Conservation (phyloP, 2,329 filamentous ascomycete species). For the Fusarium caatingaense region DNA sequence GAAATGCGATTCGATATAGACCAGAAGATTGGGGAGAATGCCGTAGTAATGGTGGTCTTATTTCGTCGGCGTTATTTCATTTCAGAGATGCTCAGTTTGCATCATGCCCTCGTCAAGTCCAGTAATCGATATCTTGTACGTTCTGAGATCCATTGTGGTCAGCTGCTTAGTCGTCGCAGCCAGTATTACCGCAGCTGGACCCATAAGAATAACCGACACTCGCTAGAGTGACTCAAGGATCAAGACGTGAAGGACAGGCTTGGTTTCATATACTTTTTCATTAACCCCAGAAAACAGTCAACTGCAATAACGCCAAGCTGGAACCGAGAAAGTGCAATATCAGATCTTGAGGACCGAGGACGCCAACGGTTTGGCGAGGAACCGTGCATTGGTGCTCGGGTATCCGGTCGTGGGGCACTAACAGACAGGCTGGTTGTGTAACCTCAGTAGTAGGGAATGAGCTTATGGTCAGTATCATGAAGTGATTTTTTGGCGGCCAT, state of each 20-base stretch:
- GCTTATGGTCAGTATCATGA: background rate
- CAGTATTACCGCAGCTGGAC: background rate
- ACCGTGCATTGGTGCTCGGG: background rate
- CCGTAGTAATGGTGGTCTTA: slow-evolving; percentile 17
- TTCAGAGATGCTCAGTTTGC: background rate
- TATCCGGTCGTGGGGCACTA: background rate
- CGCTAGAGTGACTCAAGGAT: background rate
- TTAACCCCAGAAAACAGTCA: background rate
- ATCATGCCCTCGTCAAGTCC: background rate
- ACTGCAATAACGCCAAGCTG: slow-evolving; percentile 3
- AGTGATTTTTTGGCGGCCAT: background rate
- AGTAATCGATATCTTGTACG: slow-evolving; percentile 6
- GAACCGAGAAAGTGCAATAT: background rate
- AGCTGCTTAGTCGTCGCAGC: slow-evolving; percentile 7
- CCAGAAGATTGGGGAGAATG: slow-evolving; percentile 10
- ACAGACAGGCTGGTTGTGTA: background rate
- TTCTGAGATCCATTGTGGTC: slow-evolving; percentile 10
- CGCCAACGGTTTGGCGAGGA: background rate
- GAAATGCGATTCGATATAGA: background rate
- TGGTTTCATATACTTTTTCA: background rate
- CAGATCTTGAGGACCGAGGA: background rate
- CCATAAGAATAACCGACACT: background rate
- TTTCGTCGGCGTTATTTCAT: background rate
- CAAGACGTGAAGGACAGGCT: background rate
- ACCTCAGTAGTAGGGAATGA: background rate